Evolutionary conservation across 75 land plant genomes (phyloP), one percentile per base, ranked within the genome.

Genomic region (Cryptomeria japonica): DNA sequence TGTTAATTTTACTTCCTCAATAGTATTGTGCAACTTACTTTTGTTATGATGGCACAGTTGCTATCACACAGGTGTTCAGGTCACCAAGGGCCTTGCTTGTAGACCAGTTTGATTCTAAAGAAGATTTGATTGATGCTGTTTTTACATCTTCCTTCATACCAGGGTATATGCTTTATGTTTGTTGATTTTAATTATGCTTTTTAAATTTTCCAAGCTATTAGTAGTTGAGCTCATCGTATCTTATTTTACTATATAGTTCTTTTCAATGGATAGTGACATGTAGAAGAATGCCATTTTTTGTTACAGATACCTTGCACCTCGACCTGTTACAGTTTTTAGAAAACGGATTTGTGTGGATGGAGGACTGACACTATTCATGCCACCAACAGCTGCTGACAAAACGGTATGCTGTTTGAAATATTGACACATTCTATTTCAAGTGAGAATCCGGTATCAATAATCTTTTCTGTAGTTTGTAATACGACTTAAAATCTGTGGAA

Each of bases 311-410:
- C 89, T 98, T 64, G 99, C 99, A 49, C 95, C 99, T 41, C 91
- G 95, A 61, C 99, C 99, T 22, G 99, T 93, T 70, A 98, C 99
- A 51, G 38, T 95, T 44, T 98, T 93, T 51, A 96, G 96, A 16
- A 95, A 98, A 87, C 91, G 95, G 56, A 87, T 98, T 32, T 98
- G 99, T 87, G 91, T 98, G 22, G 99, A 98, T 96, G 99, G 99
- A 79, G 99, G 99, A n/a, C 85, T 98, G 85, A 98, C 99, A 68
- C 89, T 95, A 83, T 98, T 98, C 89, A 98, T 98, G 99, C 99
- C 99, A 14, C 99, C 99, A 70, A 97, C 99, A 79, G 94, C 95
- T 89, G 99, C 99, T 88, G 88, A 95, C 18, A 87, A 90, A 46
- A 98, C 99, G 87, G 99, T 98, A 94, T 84, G 84, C 1, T 77